A percentile compares a stretch with the other conserved stretches of the same genome.
phyloP scores from a whole-genome alignment of 2,329 filamentous ascomycete species.

The Fusarium dlaminii region DNA sequence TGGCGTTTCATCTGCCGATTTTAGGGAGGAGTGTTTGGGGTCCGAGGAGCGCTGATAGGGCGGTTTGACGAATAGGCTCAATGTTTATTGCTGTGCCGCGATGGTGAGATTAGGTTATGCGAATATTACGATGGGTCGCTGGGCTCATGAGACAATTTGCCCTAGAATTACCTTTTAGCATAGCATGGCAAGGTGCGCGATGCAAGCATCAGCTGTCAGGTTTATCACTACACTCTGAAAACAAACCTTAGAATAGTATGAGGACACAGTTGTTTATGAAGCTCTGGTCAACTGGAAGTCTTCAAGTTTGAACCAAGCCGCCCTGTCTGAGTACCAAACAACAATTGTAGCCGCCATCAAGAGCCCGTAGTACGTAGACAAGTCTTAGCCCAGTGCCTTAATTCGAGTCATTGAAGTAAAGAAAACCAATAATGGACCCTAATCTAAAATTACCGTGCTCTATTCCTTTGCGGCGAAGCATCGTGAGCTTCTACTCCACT shows the following conservation, averaged over 20 bases:
- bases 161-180: too few species aligned
- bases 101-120: background rate
- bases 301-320: background rate
- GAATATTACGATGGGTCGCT: too few species aligned
- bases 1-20: background rate
- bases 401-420: too few species aligned
- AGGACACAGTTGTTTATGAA: background rate
- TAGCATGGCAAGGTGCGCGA: too few species aligned
- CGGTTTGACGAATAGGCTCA: background rate
- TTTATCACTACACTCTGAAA: background rate
- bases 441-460: too few species aligned
- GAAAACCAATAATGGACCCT: background rate
- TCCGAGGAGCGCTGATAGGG: accelerated
- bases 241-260: background rate
- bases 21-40: accelerated
- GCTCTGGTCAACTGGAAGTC: background rate
- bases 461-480: background rate
- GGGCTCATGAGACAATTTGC: too few species aligned
- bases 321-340: accelerated
- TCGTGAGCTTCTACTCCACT: background rate
- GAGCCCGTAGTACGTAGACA: accelerated
- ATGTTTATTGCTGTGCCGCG: background rate
- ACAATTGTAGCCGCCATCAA: accelerated
- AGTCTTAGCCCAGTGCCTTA: too few species aligned
- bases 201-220: background rate